phyloP scores from a whole-genome alignment of 2,329 filamentous ascomycete genomes.

The Dendryphion nanum region DNA sequence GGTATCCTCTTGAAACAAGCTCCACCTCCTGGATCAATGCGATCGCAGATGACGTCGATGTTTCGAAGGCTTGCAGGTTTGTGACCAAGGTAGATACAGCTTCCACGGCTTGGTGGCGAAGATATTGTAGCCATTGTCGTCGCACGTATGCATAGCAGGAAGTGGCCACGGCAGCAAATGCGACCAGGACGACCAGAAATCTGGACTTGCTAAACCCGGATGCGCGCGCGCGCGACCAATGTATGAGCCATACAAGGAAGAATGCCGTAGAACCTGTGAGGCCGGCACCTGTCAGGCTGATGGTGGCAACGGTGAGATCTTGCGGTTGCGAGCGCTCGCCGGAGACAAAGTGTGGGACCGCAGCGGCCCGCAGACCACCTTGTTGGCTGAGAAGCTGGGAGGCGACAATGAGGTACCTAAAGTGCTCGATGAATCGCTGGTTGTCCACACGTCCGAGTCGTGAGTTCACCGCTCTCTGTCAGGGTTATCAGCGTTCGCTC shows the following conservation, averaged over 20 bases:
- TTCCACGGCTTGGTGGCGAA: slow-evolving; percentile 71
- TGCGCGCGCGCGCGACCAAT: slow-evolving; percentile 63
- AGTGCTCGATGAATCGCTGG: slow-evolving; percentile 83
- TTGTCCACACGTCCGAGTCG: slow-evolving; percentile 76
- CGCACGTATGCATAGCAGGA: slow-evolving; percentile 70
- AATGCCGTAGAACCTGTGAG: slow-evolving; percentile 64
- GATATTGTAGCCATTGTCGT: slow-evolving; percentile 77
- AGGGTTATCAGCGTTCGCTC: too few species aligned
- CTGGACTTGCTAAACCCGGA: slow-evolving; percentile 57
- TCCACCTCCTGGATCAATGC: slow-evolving; percentile 93
- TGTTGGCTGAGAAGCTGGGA: slow-evolving; percentile 79
- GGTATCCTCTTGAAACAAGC: slow-evolving; percentile 85
- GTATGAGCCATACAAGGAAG: slow-evolving; percentile 63
- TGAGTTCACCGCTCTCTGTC: slow-evolving; percentile 67
- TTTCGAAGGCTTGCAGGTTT: slow-evolving; percentile 78
- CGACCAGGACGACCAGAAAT: slow-evolving; percentile 44
- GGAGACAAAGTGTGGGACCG: slow-evolving; percentile 25
- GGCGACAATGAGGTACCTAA: slow-evolving; percentile 88
- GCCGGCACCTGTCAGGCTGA: slow-evolving; percentile 64
- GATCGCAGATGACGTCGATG: slow-evolving; percentile 71
- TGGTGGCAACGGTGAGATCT: slow-evolving; percentile 43
- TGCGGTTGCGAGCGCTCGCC: slow-evolving; percentile 22
- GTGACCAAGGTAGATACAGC: slow-evolving; percentile 68
- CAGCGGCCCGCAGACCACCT: slow-evolving; percentile 36
- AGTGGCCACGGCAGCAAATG: slow-evolving; percentile 54